phyloP scores from a whole-genome alignment of 176 grass and related monocot genomes.

The Echinochloa phyllopogon region DNA sequence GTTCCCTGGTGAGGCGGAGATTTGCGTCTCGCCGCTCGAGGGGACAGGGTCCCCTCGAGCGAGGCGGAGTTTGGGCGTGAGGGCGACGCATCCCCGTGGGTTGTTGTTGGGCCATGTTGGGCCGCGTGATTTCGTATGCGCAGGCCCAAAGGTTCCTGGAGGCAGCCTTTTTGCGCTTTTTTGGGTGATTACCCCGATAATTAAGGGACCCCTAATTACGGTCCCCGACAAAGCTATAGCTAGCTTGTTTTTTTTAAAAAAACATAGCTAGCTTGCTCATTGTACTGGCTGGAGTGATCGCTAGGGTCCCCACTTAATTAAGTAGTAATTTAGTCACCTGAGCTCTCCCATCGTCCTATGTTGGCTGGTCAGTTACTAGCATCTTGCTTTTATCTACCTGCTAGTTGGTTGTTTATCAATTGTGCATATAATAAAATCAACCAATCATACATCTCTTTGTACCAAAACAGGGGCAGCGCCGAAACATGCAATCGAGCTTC shows the following conservation, averaged over 20 bases:
- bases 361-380: not conserved
- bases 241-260: not conserved
- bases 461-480: constrained; percentile 33
- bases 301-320: not conserved
- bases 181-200: too few relatives aligned
- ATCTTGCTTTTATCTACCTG: not conserved
- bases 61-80: too few relatives aligned
- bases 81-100: too few relatives aligned
- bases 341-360: not conserved
- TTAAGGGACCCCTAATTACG: too few relatives aligned
- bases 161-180: too few relatives aligned
- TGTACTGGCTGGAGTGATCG: not conserved
- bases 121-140: too few relatives aligned
- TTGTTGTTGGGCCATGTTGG: too few relatives aligned
- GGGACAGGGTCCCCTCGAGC: too few relatives aligned
- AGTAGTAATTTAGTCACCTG: not conserved
- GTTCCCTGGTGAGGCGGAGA: too few relatives aligned
- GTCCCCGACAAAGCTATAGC: not conserved
- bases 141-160: too few relatives aligned
- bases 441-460: not conserved
- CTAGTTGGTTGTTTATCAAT: not conserved
- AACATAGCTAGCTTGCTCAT: not conserved
- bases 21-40: too few relatives aligned
- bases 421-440: not conserved
- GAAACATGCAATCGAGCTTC: constrained; percentile 28